Evolutionary conservation across 306 rosid genomes (phyloP).

Genomic region (Ormosia semicastrata): DNA sequence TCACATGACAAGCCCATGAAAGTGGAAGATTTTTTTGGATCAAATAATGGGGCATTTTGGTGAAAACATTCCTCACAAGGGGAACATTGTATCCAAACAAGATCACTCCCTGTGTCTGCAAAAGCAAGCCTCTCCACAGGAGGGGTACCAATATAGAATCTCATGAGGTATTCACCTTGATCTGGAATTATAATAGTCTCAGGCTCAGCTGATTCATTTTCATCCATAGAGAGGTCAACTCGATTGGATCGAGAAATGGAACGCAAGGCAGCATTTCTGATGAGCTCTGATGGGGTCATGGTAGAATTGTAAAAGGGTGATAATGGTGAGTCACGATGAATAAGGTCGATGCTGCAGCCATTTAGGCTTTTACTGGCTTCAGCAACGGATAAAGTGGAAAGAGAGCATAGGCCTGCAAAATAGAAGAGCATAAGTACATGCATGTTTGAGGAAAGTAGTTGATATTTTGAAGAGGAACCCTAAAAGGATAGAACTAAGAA

Average conservation of each 20-base stretch:
- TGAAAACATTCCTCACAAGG: not conserved
- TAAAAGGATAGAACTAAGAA: too few species aligned
- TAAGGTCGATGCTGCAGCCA: slow-evolving; percentile 3
- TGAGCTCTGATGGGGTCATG: not conserved
- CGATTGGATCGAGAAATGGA: not conserved
- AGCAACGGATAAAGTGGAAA: too few species aligned
- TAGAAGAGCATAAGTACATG: too few species aligned
- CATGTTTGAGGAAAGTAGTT: too few species aligned
- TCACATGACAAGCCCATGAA: not conserved
- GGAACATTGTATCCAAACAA: not conserved
- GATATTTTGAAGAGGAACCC: too few species aligned
- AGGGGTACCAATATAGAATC: not conserved
- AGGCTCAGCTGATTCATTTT: not conserved
- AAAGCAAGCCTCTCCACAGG: not conserved
- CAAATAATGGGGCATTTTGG: not conserved
- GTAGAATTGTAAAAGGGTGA: slow-evolving; percentile 23
- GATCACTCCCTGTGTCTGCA: not conserved
- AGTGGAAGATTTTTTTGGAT: not conserved
- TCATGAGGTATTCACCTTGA: not conserved
- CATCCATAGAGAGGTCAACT: not conserved
- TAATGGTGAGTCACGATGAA: slow-evolving; percentile 21
- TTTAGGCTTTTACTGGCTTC: too few species aligned
- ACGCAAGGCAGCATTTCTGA: not conserved
- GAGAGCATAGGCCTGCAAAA: too few species aligned
- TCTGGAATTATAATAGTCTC: not conserved